Percentiles rank a stretch among this genome's conserved stretches.
phyloP scores from a whole-genome alignment of 768 basidiomycete genomes.

The Trametes punicea region DNA sequence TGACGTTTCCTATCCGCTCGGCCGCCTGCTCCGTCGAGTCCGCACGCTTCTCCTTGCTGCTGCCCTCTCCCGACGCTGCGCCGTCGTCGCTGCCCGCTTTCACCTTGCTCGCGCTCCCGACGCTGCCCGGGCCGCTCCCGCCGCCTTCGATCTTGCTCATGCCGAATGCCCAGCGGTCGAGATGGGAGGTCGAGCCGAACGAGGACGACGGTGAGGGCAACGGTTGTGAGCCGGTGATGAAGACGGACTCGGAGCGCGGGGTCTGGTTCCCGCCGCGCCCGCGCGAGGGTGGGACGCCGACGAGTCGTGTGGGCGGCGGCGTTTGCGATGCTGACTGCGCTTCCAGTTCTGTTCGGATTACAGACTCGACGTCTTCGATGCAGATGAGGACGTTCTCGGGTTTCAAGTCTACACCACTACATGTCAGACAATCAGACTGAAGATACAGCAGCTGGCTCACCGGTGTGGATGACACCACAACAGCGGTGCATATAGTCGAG shows the following conservation, averaged over 20 bases:
- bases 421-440: background rate
- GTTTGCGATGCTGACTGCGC: constrained; percentile 44
- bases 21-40: constrained; percentile 44
- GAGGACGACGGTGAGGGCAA: constrained; percentile 83
- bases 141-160: constrained; percentile 84
- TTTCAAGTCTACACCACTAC: constrained; percentile 66
- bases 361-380: constrained; percentile 94
- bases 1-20: constrained; percentile 49
- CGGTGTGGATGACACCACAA: constrained; percentile 96
- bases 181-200: constrained; percentile 57
- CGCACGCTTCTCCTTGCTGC: constrained; percentile 26
- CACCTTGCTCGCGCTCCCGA: constrained; percentile 28
- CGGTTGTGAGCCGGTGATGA: constrained; percentile 93
- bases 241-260: constrained; percentile 73
- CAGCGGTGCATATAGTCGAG: constrained; percentile 97
- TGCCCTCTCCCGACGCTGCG: constrained; percentile 31
- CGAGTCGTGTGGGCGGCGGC: constrained; percentile 57
- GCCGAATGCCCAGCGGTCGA: constrained; percentile 87
- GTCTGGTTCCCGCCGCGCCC: constrained; percentile 97
- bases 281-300: constrained; percentile 91
- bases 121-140: constrained; percentile 34
- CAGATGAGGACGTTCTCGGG: constrained; percentile 97
- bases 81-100: constrained; percentile 23
- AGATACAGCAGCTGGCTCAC: constrained; percentile 34
- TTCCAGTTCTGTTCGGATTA: constrained; percentile 81